Conservation (phyloP, 2,329 filamentous ascomycete species). For the Xylogone sp. region DNA sequence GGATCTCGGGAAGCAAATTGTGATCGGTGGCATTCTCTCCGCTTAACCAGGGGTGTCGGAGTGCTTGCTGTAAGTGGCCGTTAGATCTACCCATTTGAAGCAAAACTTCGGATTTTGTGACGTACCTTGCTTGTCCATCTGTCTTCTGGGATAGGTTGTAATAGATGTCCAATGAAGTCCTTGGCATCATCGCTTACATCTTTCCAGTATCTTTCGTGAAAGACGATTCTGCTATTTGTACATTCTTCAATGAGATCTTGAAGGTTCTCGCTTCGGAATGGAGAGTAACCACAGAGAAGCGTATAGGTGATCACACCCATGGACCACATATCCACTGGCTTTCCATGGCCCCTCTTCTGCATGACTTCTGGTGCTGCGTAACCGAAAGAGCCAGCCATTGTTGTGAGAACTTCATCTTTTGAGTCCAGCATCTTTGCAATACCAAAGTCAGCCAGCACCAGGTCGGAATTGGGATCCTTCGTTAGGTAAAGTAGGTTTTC, state of each 20-base stretch:
- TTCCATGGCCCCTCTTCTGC: conserved; percentile 95
- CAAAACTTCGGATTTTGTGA: conserved; percentile 3
- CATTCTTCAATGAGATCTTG: conserved; percentile 94
- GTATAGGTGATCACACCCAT: conserved; percentile 99
- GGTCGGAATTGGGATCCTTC: conserved; percentile 68
- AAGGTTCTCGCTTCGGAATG: conserved; percentile 92
- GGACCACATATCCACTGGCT: conserved; percentile 99
- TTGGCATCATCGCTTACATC: conserved; percentile 95
- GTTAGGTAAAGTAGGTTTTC: conserved; percentile 96
- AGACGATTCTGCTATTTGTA: conserved; percentile 76
- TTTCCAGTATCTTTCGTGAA: conserved; percentile 98
- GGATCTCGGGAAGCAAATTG: conserved; percentile 96
- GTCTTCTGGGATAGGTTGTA: conserved; percentile 73
- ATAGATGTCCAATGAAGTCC: conserved; percentile 80
- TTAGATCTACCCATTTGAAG: conserved; percentile 9
- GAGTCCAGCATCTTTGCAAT: conserved; percentile 97
- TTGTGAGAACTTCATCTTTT: conserved; percentile 87
- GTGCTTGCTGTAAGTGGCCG: conserved; percentile 58
- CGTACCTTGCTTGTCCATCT: conserved; percentile 74
- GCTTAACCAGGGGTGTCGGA: conserved; percentile 83
- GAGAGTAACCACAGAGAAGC: conserved; percentile 94
- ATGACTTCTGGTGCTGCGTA: conserved; percentile 98
- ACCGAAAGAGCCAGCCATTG: conserved; percentile 97
- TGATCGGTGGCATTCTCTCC: conserved; percentile 90
- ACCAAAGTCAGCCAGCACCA: conserved; percentile 95